These are phyloP conservation scores for Garcia nutans DNA, from an alignment of 345 rosid genomes.

Conservation along the genomic window DNA sequence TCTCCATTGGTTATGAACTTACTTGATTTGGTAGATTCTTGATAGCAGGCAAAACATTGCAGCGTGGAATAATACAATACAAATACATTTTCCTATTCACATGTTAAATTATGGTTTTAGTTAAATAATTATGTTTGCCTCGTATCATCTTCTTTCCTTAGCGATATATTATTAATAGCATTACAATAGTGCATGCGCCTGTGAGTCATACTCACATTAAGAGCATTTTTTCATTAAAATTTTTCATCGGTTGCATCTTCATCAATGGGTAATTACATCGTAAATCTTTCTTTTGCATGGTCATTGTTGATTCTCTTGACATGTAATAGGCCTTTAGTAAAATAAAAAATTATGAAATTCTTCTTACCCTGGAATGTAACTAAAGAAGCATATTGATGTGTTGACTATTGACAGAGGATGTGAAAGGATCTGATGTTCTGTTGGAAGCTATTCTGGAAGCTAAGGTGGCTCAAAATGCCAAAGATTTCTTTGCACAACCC, in stretches of 20 bases:
- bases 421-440: conserved; percentile 60
- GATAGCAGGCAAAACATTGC: not conserved
- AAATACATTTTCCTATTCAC: not conserved
- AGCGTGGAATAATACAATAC: not conserved
- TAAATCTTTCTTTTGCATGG: not conserved
- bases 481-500: conserved; percentile 59
- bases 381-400: conserved; percentile 7
- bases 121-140: not conserved
- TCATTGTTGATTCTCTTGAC: not conserved
- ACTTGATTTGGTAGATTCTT: too few species aligned
- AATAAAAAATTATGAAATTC: not conserved
- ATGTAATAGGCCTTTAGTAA: not conserved
- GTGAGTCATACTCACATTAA: not conserved
- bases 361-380: conserved; percentile 32
- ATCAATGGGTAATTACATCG: not conserved
- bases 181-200: not conserved
- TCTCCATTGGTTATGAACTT: not conserved
- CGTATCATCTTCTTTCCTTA: not conserved
- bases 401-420: conserved; percentile 38
- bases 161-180: not conserved
- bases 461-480: conserved; percentile 62
- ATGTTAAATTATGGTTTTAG: not conserved
- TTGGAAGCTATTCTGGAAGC: conserved; percentile 70
- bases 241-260: not conserved
- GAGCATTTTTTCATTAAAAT: not conserved